Percentiles rank a stretch among this genome's conserved stretches.
Evolutionary conservation across 148 eudicot genomes (phyloP).

Genomic region (Rhododendron mucronatum): DNA sequence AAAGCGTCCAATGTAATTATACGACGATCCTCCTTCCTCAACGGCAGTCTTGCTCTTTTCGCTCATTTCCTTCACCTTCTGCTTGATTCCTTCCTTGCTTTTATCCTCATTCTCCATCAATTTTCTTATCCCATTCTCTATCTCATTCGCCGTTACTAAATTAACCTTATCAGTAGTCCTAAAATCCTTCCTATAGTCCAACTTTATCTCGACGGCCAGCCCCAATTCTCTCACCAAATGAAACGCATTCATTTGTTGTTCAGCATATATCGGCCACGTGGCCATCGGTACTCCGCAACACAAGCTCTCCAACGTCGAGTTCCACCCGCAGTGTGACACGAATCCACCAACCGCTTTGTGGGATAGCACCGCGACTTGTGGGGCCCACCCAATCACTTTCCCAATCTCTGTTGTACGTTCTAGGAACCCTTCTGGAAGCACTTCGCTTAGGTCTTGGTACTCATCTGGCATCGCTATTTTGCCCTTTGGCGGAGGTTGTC

Average conservation of each 20-base stretch:
- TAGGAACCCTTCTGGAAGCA: background rate
- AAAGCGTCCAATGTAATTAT: background rate
- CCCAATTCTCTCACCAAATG: background rate
- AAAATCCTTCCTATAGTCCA: background rate
- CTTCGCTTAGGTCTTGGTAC: background rate
- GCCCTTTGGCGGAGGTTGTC: background rate
- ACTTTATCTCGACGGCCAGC: background rate
- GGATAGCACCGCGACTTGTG: background rate
- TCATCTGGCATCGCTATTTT: background rate
- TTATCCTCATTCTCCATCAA: background rate
- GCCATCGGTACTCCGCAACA: background rate
- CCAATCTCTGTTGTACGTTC: background rate
- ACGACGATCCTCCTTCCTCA: background rate
- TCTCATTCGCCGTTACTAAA: background rate
- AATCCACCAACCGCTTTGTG: background rate
- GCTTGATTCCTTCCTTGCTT: background rate
- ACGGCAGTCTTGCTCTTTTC: background rate
- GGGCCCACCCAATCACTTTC: background rate
- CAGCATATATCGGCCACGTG: background rate
- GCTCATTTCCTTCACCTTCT: background rate
- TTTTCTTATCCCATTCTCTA: background rate
- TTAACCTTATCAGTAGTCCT: background rate
- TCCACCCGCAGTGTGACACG: constrained; percentile 3
- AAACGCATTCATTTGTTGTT: background rate
- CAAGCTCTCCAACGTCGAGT: background rate